Evolutionary conservation across 805 yeast genomes (phyloP).

Genomic region (Myxozyma melibiosi): DNA sequence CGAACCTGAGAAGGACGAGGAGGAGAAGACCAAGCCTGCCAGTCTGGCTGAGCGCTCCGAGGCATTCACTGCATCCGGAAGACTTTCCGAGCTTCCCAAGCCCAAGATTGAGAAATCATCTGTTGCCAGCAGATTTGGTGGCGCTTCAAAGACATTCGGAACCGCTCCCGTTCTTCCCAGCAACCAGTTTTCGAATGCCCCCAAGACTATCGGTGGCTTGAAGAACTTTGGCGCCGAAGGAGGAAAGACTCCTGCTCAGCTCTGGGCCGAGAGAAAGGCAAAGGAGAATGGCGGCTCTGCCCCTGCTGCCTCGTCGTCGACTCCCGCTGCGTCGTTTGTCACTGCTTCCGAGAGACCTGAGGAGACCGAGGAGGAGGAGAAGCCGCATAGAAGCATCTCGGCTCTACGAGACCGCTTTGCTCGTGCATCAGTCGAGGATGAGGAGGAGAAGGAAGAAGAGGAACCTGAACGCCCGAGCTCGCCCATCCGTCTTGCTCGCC

Average conservation of each 20-base stretch:
- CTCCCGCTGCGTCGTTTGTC: constrained; percentile 14
- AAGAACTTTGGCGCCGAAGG: constrained; percentile 62
- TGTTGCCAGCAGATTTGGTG: constrained; percentile 44
- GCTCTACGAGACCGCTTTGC: constrained; percentile 33
- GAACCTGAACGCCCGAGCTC: constrained; percentile 39
- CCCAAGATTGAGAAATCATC: constrained; percentile 54
- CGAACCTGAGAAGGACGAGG: constrained; percentile 16
- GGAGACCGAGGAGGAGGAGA: constrained; percentile 41
- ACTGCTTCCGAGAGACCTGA: constrained; percentile 32
- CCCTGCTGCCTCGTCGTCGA: constrained; percentile 31
- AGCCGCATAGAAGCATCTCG: constrained; percentile 19
- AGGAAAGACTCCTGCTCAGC: constrained; percentile 92
- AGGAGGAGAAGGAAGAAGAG: constrained; percentile 38
- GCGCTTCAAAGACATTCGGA: constrained; percentile 40
- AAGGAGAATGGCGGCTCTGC: constrained; percentile 38
- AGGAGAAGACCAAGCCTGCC: constrained; percentile 36
- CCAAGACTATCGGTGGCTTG: constrained; percentile 47
- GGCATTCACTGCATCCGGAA: constrained; percentile 48
- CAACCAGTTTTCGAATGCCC: constrained; percentile 48
- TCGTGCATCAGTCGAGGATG: constrained; percentile 25
- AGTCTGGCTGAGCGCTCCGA: constrained; percentile 40
- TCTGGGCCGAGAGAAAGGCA: constrained; percentile 89
- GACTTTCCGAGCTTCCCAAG: constrained; percentile 65
- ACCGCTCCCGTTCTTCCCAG: constrained; percentile 43
- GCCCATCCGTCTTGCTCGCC: constrained; percentile 36